Evolutionary conservation across 768 basidiomycete genomes (phyloP).

Genomic region (Neoboletus magnificus): DNA sequence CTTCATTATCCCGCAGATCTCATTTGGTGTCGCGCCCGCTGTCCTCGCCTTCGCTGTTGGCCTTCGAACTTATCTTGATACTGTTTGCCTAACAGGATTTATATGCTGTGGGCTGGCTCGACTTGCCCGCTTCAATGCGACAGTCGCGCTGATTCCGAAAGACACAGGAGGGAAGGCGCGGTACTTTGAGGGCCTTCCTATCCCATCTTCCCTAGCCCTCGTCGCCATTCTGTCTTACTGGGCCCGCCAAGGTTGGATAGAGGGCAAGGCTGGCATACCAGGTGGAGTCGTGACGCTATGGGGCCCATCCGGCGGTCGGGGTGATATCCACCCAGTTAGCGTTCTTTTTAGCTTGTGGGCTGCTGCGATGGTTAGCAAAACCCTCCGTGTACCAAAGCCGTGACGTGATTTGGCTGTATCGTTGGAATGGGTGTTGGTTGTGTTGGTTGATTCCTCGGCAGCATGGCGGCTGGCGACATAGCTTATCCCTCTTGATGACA

Average conservation of each 20-base stretch:
- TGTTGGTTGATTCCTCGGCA: neutral
- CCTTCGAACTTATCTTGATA: slow-evolving; percentile 88
- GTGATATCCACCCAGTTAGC: slow-evolving; percentile 82
- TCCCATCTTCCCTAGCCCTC: slow-evolving; percentile 83
- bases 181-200: slow-evolving; percentile 98
- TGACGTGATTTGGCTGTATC: slow-evolving; percentile 32
- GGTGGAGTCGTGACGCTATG: slow-evolving; percentile 71
- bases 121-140: slow-evolving; percentile 97
- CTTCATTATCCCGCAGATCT: slow-evolving; percentile 56
- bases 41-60: slow-evolving; percentile 88
- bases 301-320: slow-evolving; percentile 66
- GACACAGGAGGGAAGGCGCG: slow-evolving; percentile 81
- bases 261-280: slow-evolving; percentile 71
- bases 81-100: slow-evolving; percentile 80
- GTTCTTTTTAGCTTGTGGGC: slow-evolving; percentile 85
- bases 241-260: slow-evolving; percentile 83
- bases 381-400: slow-evolving; percentile 79
- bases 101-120: slow-evolving; percentile 96
- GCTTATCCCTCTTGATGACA: slow-evolving; percentile 8
- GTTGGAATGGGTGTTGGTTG: neutral
- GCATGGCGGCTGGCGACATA: neutral
- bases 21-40: slow-evolving; percentile 97
- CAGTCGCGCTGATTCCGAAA: slow-evolving; percentile 91
- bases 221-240: slow-evolving; percentile 80
- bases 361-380: slow-evolving; percentile 98